A percentile compares a stretch with the other conserved stretches of the same genome.
These are phyloP conservation scores for Neoconidiobolus thromboides DNA, from an alignment of 371 early-diverging fungal genomes.

Conservation along the genomic window DNA sequence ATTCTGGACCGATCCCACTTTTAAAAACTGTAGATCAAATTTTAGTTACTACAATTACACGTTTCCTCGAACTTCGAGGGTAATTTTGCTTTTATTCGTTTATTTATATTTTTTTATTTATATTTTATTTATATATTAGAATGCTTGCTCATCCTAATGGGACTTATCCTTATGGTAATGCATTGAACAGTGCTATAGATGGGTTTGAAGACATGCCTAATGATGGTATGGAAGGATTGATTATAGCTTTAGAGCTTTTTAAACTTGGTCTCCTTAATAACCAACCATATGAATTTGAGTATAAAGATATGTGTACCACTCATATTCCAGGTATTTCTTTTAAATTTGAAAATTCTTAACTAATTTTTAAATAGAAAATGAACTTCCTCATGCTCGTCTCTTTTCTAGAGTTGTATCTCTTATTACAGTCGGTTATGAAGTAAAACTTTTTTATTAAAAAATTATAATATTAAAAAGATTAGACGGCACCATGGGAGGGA, in stretches of 20 bases:
- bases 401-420: slow-evolving; percentile 35
- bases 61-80: slow-evolving; percentile 23
- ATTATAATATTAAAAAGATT: slow-evolving; percentile 1
- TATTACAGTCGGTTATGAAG: slow-evolving; percentile 23
- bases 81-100: not conserved
- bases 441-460: slow-evolving; percentile 6
- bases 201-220: slow-evolving; percentile 1
- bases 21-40: slow-evolving; percentile 19
- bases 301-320: not conserved
- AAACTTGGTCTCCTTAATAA: slow-evolving; percentile 29
- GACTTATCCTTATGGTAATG: slow-evolving; percentile 24
- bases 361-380: slow-evolving; percentile 12
- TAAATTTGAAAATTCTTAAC: not conserved
- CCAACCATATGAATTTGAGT: slow-evolving; percentile 21
- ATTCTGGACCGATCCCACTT: slow-evolving; percentile 9
- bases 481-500: slow-evolving; percentile 36
- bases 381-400: slow-evolving; percentile 19
- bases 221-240: slow-evolving; percentile 19
- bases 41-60: slow-evolving; percentile 24
- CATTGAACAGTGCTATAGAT: slow-evolving; percentile 15
- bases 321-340: not conserved
- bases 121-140: slow-evolving; percentile 8
- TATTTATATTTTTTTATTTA: not conserved
- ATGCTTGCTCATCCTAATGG: slow-evolving; percentile 25
- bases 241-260: slow-evolving; percentile 36